Percentiles rank a stretch among this genome's conserved stretches.
Evolutionary conservation across 2,329 filamentous ascomycete species (phyloP).

Genomic region (Cercospora sesami): DNA sequence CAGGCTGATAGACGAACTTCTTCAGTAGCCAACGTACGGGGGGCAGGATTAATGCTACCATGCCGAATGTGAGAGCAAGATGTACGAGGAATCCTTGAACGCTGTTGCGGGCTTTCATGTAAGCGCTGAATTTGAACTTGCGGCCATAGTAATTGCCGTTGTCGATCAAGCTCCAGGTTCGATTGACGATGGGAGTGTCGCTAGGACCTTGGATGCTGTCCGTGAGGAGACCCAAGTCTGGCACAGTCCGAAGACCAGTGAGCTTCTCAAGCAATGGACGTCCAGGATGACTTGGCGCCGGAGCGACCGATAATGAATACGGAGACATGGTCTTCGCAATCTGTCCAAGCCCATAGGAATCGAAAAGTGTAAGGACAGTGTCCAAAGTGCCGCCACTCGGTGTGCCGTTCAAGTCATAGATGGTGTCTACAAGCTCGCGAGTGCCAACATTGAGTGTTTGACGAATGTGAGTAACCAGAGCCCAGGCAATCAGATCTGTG

Average conservation of each 20-base stretch:
- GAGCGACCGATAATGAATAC: conserved; percentile 53
- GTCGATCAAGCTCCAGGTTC: conserved; percentile 58
- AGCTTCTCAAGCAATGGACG: conserved; percentile 43
- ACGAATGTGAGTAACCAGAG: conserved; percentile 56
- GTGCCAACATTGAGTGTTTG: conserved; percentile 54
- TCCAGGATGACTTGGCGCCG: conserved; percentile 37
- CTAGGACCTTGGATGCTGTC: conserved; percentile 54
- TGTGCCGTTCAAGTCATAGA: conserved; percentile 56
- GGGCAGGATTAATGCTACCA: conserved; percentile 52
- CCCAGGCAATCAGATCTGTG: conserved; percentile 56
- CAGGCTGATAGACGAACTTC: conserved; percentile 52
- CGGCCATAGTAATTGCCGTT: conserved; percentile 57
- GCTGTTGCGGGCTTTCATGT: conserved; percentile 53
- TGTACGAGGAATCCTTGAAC: conserved; percentile 54
- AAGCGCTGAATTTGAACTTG: conserved; percentile 59
- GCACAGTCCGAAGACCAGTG: conserved; percentile 55
- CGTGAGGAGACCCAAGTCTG: conserved; percentile 60
- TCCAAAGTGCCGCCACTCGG: conserved; percentile 62
- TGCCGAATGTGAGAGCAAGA: conserved; percentile 47
- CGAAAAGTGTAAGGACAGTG: conserved; percentile 62
- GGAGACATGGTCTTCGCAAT: conserved; percentile 52
- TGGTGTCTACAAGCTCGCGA: conserved; percentile 52
- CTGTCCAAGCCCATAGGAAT: conserved; percentile 49
- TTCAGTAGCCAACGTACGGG: conserved; percentile 55
- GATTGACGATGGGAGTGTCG: conserved; percentile 60